Percentiles rank a stretch among this genome's conserved stretches.
Evolutionary conservation across 176 grass and related monocot genomes (phyloP).

Genomic region (Cenchrus purpureus): DNA sequence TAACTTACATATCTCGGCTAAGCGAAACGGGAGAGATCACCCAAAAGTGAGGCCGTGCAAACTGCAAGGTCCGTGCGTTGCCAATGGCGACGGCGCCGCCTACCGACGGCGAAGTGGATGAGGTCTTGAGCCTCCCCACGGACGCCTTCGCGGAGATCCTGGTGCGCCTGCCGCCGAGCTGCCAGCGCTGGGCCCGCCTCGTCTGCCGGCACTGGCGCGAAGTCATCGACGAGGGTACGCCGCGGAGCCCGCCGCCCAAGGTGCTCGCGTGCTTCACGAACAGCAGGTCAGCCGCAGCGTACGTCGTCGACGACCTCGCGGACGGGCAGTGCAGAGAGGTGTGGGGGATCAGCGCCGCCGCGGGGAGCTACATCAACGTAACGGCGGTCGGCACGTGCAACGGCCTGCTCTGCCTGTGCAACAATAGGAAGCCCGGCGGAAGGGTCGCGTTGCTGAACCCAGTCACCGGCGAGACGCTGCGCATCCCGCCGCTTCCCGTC

Average conservation of each 20-base stretch:
- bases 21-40: neutral
- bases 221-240: neutral
- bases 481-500: neutral
- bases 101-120: neutral
- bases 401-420: constrained; percentile 31
- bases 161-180: neutral
- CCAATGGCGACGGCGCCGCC: neutral
- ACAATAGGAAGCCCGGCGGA: neutral
- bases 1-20: neutral
- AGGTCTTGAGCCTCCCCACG: neutral
- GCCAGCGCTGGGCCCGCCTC: neutral
- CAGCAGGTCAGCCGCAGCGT: neutral
- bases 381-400: constrained; percentile 21
- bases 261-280: neutral
- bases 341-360: neutral
- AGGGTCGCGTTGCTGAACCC: neutral
- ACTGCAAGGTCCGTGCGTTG: neutral
- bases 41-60: neutral
- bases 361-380: neutral
- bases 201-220: constrained; percentile 13
- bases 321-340: neutral
- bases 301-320: neutral
- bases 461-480: neutral
- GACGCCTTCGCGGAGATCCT: neutral
- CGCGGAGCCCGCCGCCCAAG: neutral